Base-by-base conservation (phyloP, 208 protist species). In the Crithidia fasciculata region DNA sequence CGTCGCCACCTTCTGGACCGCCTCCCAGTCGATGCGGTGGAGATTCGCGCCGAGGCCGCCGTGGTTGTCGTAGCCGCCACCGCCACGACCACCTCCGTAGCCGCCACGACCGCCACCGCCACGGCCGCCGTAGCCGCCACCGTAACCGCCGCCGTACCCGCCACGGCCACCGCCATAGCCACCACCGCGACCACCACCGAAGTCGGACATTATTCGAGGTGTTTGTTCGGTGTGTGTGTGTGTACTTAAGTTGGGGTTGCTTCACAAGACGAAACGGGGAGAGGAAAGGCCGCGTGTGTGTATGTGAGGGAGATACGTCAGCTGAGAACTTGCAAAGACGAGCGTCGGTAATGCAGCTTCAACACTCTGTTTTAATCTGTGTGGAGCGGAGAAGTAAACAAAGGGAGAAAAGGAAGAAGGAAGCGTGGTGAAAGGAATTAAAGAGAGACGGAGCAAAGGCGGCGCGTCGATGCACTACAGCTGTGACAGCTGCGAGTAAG, bases 1-100 rank as follows among this genome's bases (percentile, higher is more conserved):
- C 53, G 82, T 85, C 43, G 85, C 78, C 45, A 93, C 87, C 69
- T 89, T 82, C 75, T 93, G 76, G 19, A 91, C 90, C 3, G 84
- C 72, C 36, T 85, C 77, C 87, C 87, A 95, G 63, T 93, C 88
- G 19, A 92, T 88, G 18, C 75, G 73, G 64, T 74, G 80, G 2
- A 93, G 74, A 61, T 92, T 95, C 37, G 90, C 72, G 52, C 86
- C 89, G 41, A 93, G 82, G 10, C 76, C 78, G 52, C 75, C 61
- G 81, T 85, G 74, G 54, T 84, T 69, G 69, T 76, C 68, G 55
- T 66, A 66, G 36, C 50, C 41, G 50, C 62, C 68, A n/a, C 67
- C 53, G 8, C 74, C 64, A 39, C 56, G 15, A 37, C 50, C 4
- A 36, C 72, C 60, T 8, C 71, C 78, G 53, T 66, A 40, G 39